These are phyloP conservation scores for Amanita molliuscula DNA, from an alignment of 768 basidiomycete genomes.

Conservation along the genomic window DNA sequence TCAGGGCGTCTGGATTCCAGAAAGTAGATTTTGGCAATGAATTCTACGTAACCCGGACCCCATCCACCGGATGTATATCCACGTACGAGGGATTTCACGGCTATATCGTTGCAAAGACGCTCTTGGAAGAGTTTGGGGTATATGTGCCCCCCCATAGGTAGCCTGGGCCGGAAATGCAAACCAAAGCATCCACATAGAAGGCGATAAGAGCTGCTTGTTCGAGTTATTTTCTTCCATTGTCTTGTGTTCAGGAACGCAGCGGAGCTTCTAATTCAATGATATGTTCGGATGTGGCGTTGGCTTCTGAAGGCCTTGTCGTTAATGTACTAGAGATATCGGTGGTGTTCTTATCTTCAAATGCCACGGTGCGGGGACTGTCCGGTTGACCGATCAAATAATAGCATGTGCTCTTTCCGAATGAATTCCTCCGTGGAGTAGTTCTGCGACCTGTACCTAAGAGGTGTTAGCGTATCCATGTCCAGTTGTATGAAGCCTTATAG, in stretches of 20 bases:
- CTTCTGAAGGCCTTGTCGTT: too few relatives aligned
- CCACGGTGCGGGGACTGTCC: not conserved
- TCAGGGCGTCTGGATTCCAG: conserved; percentile 26
- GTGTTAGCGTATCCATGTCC: conserved; percentile 47
- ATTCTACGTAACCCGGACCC: conserved; percentile 36
- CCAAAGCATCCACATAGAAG: conserved; percentile 38
- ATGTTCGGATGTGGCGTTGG: too few relatives aligned
- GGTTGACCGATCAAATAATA: conserved; percentile 50
- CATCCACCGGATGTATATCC: conserved; percentile 42
- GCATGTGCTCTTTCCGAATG: conserved; percentile 42
- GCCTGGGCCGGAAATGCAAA: conserved; percentile 35
- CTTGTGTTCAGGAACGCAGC: conserved; percentile 27
- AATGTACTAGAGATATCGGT: too few relatives aligned
- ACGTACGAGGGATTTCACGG: conserved; percentile 36
- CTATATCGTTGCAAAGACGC: conserved; percentile 8
- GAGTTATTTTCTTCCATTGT: conserved; percentile 36
- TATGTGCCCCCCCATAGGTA: conserved; percentile 52
- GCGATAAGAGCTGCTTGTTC: conserved; percentile 31
- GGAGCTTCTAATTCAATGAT: too few relatives aligned
- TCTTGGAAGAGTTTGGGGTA: conserved; percentile 37
- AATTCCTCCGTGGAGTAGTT: too few relatives aligned
- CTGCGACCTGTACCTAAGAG: conserved; percentile 23
- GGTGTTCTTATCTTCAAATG: too few relatives aligned
- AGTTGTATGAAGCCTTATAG: not conserved
- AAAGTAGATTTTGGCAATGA: conserved; percentile 44